Conservation (phyloP, 2,329 filamentous ascomycete species). For the Aspergillus cejpii region DNA sequence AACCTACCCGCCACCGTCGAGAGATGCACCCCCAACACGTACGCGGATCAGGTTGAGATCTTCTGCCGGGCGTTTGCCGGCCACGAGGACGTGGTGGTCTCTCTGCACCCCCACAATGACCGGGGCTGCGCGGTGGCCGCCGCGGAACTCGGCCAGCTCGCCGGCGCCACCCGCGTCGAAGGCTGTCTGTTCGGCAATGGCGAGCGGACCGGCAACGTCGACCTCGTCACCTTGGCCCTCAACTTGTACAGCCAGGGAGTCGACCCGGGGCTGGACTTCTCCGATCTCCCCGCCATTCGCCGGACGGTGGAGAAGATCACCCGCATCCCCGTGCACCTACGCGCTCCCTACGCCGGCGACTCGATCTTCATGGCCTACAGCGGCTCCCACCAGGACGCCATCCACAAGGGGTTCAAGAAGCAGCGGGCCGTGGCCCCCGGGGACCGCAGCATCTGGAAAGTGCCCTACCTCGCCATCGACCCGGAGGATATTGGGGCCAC, state of each 20-base stretch:
- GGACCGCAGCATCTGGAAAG: slow-evolving; percentile 53
- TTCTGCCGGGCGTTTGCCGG: slow-evolving; percentile 44
- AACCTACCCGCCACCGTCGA: slow-evolving; percentile 2
- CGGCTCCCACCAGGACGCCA: slow-evolving; percentile 84
- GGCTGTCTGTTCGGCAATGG: slow-evolving; percentile 88
- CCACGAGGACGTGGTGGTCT: slow-evolving; percentile 46
- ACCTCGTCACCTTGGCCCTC: slow-evolving; percentile 78
- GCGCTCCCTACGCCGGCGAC: slow-evolving; percentile 78
- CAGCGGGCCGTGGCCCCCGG: too few relatives aligned
- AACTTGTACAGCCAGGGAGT: slow-evolving; percentile 91
- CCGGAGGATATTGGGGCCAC: slow-evolving; percentile 82
- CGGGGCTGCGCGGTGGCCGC: slow-evolving; percentile 82
- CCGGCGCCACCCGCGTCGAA: slow-evolving; percentile 82
- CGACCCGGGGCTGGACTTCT: slow-evolving; percentile 75
- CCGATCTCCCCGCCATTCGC: slow-evolving; percentile 71
- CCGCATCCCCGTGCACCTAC: slow-evolving; percentile 80
- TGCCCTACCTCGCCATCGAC: slow-evolving; percentile 85
- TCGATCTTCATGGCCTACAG: slow-evolving; percentile 83
- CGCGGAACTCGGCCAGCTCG: slow-evolving; percentile 85
- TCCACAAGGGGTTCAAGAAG: slow-evolving; percentile 70
- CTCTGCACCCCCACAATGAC: slow-evolving; percentile 86
- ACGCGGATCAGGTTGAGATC: slow-evolving; percentile 49
- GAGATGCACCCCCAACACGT: slow-evolving; percentile 14
- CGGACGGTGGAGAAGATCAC: slow-evolving; percentile 78
- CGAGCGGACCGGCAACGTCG: slow-evolving; percentile 86